These are phyloP conservation scores for Immersiporthe knoxdaviesiana DNA, from an alignment of 2,329 filamentous ascomycete genomes.

Conservation along the genomic window DNA sequence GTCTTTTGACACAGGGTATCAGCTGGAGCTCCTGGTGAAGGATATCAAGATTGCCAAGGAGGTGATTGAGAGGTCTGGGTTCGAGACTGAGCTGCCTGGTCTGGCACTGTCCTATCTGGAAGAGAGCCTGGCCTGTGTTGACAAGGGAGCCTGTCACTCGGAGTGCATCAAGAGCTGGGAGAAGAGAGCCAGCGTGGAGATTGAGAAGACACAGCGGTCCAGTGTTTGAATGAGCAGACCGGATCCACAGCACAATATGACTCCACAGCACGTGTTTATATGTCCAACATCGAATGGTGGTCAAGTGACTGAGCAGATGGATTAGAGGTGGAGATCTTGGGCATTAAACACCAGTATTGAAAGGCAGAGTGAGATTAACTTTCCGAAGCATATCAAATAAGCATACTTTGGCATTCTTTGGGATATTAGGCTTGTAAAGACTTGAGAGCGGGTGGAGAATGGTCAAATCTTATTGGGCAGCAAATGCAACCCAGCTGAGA, in stretches of 20 bases:
- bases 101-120: constrained; percentile 8
- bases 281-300: no score
- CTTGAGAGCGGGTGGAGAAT: no score
- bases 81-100: constrained; percentile 8
- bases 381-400: neutral
- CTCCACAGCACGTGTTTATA: no score
- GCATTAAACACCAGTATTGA: neutral
- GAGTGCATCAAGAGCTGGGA: constrained; percentile 19
- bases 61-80: constrained; percentile 5
- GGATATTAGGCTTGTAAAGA: no score
- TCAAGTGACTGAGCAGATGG: no score
- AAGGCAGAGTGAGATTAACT: neutral
- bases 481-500: no score
- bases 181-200: constrained; percentile 9
- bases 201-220: neutral
- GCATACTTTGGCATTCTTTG: no score
- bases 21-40: constrained; percentile 10
- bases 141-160: constrained; percentile 9
- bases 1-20: constrained; percentile 15
- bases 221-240: neutral
- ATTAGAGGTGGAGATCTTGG: no score
- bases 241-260: no score
- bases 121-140: neutral
- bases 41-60: constrained; percentile 16
- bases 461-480: no score